Evolutionary conservation across 78 protist genomes (phyloP), one percentile per base, ranked within the genome.

Genomic region (Isochrysis galbana): DNA sequence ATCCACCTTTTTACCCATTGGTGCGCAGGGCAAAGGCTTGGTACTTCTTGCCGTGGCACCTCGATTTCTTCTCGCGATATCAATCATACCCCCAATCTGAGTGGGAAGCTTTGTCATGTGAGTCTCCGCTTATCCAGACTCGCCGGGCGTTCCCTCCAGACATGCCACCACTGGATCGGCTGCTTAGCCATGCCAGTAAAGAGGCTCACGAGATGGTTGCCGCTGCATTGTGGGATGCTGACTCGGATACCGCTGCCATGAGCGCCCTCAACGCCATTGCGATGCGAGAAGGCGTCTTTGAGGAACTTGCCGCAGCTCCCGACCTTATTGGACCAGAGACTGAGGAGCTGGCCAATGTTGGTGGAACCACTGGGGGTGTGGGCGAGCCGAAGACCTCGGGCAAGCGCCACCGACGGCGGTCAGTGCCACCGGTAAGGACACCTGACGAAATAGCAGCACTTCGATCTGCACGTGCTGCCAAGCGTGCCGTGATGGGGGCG

Each of bases 381-480:
- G 41, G 14, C 4, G 80, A 34, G 21, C 1, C 80, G 41, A 41
- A 14, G 80, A 17, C 45, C 80, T 36, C 45, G 44, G 41, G 41
- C 41, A 70, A 70, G 80, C 34, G 36, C 19, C 80, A 22, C n/a
- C 80, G 80, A 3, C 42, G 42, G 39, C 39, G 29, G 42, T 23
- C 39, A 4, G 80, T 2, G 80, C 34, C 5, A 61, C 72, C 72
- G 38, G n/a, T 61, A 17, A 36, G 80, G 10, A 70, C 41, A 1
- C 45, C 47, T 21, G 54, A 72, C 89, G 45, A 77, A 61, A 84
- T 36, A 38, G 74, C 84, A 32, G 91, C 91, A 54, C 55, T 88
- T n/a, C 41, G 93, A 39, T 55, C 45, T 23, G 91, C 77, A 23
- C 29, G 88, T 3, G 10, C 54, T 22, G 93, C 77, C 74, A 48